Evolutionary conservation across 805 yeast genomes (phyloP), one percentile per base, ranked within the genome.

Genomic region (Sugiyamaella chiloensis): DNA sequence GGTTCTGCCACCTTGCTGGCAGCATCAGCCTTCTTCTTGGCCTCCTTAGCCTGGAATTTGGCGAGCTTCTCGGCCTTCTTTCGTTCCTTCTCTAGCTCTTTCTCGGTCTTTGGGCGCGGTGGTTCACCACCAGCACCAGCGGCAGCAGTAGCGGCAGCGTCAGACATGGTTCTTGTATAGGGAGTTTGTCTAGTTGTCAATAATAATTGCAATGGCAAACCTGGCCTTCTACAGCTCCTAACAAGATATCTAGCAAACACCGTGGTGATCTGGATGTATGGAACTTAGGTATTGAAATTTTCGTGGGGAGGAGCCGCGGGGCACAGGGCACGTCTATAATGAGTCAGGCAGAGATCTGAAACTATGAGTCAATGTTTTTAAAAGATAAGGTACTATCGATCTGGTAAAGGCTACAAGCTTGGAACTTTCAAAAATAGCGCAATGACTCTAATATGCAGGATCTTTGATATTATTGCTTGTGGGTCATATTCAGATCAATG

Each of bases 61-160:
- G 93, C 85, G 60, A 87, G 70, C 66, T 87, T 83, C 73, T 87
- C 93, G 54, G 96, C 90, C 75, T 87, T 80, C 74, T 87, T 83
- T 63, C 83, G 76, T 72, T 87, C 96, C 62, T 86, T 87, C 66
- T 87, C 95, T 46, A 87, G 73, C 69, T 86, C 87, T 65, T 86
- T 86, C 52, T 83, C 84, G 35, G 88, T 81, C 69, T 85, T 85
- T 34, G 73, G 79, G 59, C 73, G 75, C 34, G 58, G 48, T 21
- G 55, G 51, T n/a, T 46, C 54, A 24, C 47, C 56, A 9, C 50
- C 58, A 8, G 51, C 50, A 37, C 55, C 55, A 6, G 56, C 52
- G 9, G 27, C 30, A 8, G 51, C 50, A 37, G 56, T 55, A 6
- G 56, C 52, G 9, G 27, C 30, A 34, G 46, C 37, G 29, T 46